Base-by-base conservation (phyloP, 78 protist genomes). In the Monosiga brevicollis region DNA sequence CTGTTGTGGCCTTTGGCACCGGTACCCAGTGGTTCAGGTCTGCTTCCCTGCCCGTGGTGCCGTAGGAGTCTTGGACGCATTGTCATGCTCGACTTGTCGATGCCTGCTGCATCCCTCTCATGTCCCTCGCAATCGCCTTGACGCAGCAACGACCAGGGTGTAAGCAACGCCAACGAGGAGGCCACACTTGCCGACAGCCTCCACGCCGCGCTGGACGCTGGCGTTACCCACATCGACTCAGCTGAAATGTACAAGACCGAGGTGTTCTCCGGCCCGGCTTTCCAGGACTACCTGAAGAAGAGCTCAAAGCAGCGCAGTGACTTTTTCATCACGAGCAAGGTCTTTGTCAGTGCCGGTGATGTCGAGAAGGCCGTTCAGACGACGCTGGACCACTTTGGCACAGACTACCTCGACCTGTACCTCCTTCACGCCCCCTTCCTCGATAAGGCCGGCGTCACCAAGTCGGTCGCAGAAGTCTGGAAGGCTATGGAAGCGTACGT, bases 151-250 rank as follows among this genome's bases (percentile, higher is more conserved):
- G 62, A 49, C 62, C 29, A 15, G 62, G 6, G 29, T 15, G 15
- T 6, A 6, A 49, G 62, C 62, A 6, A 15, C 62, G 62, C 6
- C 29, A 20, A 6, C 15, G 62, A 6, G 62, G 29, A 49, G 62
- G 62, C 15, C 29, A 49, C 6, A 15, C 62, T 49, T 6, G 15
- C 29, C 74, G 74, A 22, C 32, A 32, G 36, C 36, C 35, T 70
- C 36, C 35, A 10, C 74, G 35, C 15, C 15, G 90, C 90, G 23
- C 40, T 87, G 32, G 78, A 77, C 23, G 26, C 40, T 15, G 92
- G 92, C 54, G 86, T 15, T 42, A 78, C 85, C 24, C 92, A 88
- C 88, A 86, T 89, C 77, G 92, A 89, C 87, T 42, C 90, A 23
- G 89, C 91, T 25, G 36, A 86, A 29, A 20, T 3, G 38, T 89